phyloP scores from a whole-genome alignment of 75 land plant genomes.

The Gnetum montanum region DNA sequence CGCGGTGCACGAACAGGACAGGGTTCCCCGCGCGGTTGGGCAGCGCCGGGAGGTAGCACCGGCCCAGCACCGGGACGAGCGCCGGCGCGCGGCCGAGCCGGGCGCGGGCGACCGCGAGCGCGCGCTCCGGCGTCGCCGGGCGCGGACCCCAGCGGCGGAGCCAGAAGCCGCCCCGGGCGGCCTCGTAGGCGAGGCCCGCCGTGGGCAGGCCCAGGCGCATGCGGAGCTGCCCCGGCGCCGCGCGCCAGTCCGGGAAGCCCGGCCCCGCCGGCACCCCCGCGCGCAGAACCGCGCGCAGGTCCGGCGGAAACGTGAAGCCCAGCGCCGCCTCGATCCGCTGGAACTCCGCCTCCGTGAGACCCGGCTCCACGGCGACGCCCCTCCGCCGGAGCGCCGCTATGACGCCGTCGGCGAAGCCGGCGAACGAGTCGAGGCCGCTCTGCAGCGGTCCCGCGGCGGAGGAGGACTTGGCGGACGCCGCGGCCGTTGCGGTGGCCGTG shows the following conservation, averaged over 20 bases:
- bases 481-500: constrained; percentile 13
- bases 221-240: constrained; percentile 36
- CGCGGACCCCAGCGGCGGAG: constrained; percentile 68
- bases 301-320: constrained; percentile 85
- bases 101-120: constrained; percentile 43
- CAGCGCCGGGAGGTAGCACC: constrained; percentile 40
- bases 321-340: constrained; percentile 67
- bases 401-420: constrained; percentile 30
- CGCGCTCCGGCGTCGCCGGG: constrained; percentile 52
- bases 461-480: constrained; percentile 11
- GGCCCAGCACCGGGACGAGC: constrained; percentile 38
- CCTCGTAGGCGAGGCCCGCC: constrained; percentile 56
- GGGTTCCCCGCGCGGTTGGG: constrained; percentile 60
- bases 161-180: constrained; percentile 57
- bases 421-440: constrained; percentile 28
- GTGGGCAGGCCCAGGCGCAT: constrained; percentile 51
- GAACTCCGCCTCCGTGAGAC: constrained; percentile 76
- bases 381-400: constrained; percentile 43
- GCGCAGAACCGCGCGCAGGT: constrained; percentile 62
- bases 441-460: constrained; percentile 10
- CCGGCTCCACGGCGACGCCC: constrained; percentile 35
- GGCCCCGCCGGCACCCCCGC: constrained; percentile 71
- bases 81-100: constrained; percentile 46
- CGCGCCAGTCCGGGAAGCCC: constrained; percentile 95
- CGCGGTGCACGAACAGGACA: constrained; percentile 35